Conservation (phyloP, 345 rosid species). For the Pistacia integerrima region DNA sequence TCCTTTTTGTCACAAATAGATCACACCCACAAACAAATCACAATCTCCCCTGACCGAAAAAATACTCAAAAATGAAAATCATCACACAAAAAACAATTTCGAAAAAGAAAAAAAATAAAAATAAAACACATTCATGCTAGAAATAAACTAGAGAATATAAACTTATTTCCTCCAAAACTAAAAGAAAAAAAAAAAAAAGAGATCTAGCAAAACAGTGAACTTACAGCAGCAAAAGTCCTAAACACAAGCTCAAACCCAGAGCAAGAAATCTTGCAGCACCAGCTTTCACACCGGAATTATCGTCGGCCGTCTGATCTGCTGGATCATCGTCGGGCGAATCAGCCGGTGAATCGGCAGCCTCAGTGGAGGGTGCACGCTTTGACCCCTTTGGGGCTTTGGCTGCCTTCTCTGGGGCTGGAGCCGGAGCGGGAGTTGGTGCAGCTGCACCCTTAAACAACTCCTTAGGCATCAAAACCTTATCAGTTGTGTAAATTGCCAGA, state of each 20-base stretch:
- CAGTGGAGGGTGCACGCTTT: constrained; percentile 31
- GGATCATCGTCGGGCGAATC: constrained; percentile 59
- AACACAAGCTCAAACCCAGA: constrained; percentile 45
- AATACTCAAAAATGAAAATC: background rate
- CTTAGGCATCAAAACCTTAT: constrained; percentile 73
- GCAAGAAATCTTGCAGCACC: constrained; percentile 36
- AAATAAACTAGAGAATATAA: constrained; percentile 19
- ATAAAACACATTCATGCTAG: constrained; percentile 7
- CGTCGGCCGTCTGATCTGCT: constrained; percentile 62
- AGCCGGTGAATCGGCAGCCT: constrained; percentile 65
- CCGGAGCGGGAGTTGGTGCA: constrained; percentile 66
- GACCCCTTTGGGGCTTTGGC: constrained; percentile 67
- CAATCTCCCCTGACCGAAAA: constrained; percentile 1
- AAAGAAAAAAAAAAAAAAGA: constrained; percentile 10
- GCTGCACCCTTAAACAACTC: constrained; percentile 78
- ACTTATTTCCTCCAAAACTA: constrained; percentile 30
- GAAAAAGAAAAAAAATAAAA: constrained; percentile 1
- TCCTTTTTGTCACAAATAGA: constrained; percentile 12
- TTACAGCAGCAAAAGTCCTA: constrained; percentile 37
- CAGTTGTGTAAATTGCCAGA: constrained; percentile 61
- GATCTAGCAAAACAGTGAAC: constrained; percentile 11
- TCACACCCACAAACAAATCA: constrained; percentile 19
- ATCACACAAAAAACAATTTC: constrained; percentile 15
- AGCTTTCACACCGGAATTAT: constrained; percentile 45
- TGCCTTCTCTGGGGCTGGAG: constrained; percentile 65